Evolutionary conservation across 495 filamentous ascomycete species (phyloP), one percentile per base, ranked within the genome.

Genomic region (Hypoxylon lienhwacheense): DNA sequence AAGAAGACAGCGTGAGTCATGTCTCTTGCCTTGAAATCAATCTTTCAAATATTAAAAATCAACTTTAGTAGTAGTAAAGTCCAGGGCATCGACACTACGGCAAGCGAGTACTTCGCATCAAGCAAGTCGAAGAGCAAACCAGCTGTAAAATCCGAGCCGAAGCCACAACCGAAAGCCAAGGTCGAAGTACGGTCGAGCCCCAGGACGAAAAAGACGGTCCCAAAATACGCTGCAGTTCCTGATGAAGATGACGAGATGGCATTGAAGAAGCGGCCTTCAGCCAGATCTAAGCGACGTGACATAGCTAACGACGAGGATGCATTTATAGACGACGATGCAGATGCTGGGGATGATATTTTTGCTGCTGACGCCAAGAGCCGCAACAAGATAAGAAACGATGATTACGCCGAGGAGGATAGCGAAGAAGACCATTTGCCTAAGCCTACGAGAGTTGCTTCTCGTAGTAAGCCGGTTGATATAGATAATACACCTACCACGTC

Each of bases 321-420:
- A 21, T 70, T 78, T 24, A 49, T 83, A 43, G 80, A 85, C 26
- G 85, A 85, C 41, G 81, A 79, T 44, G 71, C 75, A n/a, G 81
- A 87, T 44, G 86, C 77, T 4, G 83, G 77, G 8, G 87, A 90
- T 50, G 87, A 91, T 58, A 86, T 90, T 11, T 87, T 85, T 63
- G 82, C 81, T 1, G 80, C 81, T 0, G 85, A 86, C 39, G 81
- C 79, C n/a, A 79, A 74, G 56, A 70, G 67, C 47, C 70, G 72
- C 35, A 67, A 66, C 39, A 88, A 84, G 53, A 66, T 79, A 28
- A 85, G 82, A 63, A 86, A 88, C 57, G 83, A 86, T 59, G 86
- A 85, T 35, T 85, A 88, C 25, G 78, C 73, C 19, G 83, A 83
- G 47, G 79, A 81, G 28, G 78, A 82, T 25, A 83, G 76, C 44